Evolutionary conservation across 1,284 basidiomycete species (phyloP), one percentile per base, ranked within the genome.

Genomic region (Sutorius eximius): DNA sequence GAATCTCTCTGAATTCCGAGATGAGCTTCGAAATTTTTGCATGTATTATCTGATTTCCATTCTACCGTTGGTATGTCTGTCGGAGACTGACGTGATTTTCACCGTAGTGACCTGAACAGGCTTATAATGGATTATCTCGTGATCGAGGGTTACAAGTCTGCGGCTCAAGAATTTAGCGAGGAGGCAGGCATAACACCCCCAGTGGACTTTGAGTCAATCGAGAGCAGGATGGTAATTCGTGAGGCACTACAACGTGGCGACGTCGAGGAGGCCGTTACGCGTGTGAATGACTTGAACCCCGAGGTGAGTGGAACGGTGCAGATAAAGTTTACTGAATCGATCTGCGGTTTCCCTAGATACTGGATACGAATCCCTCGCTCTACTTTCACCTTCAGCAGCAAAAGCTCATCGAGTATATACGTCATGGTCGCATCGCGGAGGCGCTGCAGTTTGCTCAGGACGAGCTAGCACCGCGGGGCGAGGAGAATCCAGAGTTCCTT

Each of bases 81-180:
- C 72, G 69, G 73, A 71, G 65, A 58, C 75, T 67, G 53, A 73
- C 70, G 65, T 65, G 49, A 44, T 20, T 45, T 62, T 44, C 41
- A 34, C 33, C 59, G 44, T 65, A 81, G 96, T 73, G 95, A 99
- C 71, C 77, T 99, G 57, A 97, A 99, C 72, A 83, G 89, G 5
- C 82, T 99, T n/a, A 86, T 99, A 45, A 95, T 98, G 87, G 94
- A 99, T 72, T 99, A 98, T 72, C 87, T 99, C 55, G 91, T 98
- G 59, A 94, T 97, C 53, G 95, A 98, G 70, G 96, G 96, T 2
- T 98, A 96, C 80, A 95, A 95, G 69, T 87, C 92, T 22, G 95
- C 97, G 1, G 96, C 97, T 1, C 90, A 96, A 67, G 89, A 94
- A 70, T 98, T 99, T 69, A 89, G 92, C 57, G 82, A 85, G 50